Base-by-base conservation (phyloP, 352 stramenopile genomes). In the Globisporangium mamillatum region DNA sequence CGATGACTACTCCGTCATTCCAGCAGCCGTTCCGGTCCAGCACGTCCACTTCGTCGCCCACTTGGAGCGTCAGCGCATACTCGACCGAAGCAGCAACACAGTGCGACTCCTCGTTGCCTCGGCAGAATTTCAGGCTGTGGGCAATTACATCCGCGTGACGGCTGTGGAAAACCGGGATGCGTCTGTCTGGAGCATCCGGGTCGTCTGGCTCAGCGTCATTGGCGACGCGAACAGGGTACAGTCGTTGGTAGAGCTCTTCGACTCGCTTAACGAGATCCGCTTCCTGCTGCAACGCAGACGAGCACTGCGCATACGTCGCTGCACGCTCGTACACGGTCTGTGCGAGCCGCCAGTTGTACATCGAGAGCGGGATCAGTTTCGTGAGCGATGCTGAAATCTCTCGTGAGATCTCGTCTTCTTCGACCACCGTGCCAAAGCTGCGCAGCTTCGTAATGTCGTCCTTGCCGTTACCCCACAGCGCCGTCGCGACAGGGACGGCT, bases 331-430 rank as follows among this genome's bases (percentile, higher is more conserved):
- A 81, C 16, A 93, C 63, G 0, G 75, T 77, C 68, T 92, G 85
- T 10, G 79, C 67, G n/a, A 67, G 74, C 5, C 78, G 76, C 88
- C 88, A 96, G 69, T 94, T 94, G 20, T 76, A 70, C 36, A 88
- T 80, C 14, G 86, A 91, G 8, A 94, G 64, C 22, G 80, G 72
- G 16, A 93, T 64, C 0, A 94, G 69, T 29, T 83, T 81, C 46
- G 70, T 68, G 5, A 91, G 56, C 4, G 85, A 93, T 48, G 76
- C 67, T 44, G 77, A 63, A 3, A 96, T 71, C 24, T 74, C 71
- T 29, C 55, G 71, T 16, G 81, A 89, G 16, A 96, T 81, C 69
- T 93, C 88, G 65, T 96, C 88, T n/a, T 93, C 78, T 69, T 93
- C 86, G 4, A 92, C 9, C 25, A 74, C 76, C 0, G 76, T 41